Base-by-base conservation (phyloP, 495 filamentous ascomycete species). In the Glonium stellatum region DNA sequence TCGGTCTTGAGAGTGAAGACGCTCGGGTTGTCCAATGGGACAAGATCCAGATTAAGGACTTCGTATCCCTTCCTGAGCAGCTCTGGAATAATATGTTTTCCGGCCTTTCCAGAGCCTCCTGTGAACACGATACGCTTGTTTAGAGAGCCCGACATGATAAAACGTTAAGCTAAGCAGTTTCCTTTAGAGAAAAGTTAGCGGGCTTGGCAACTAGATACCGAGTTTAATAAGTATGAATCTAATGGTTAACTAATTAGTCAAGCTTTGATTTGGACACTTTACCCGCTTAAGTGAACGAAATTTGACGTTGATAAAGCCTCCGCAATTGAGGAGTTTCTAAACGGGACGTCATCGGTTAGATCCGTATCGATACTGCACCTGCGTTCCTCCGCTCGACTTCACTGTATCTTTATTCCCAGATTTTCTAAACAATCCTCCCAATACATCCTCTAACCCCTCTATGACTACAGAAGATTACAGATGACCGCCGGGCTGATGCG, bases 1-100 rank as follows among this genome's bases (percentile, higher is more conserved):
- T 84, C 81, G 13, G 77, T 76, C 59, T 79, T 80, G 18, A 85
- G 65, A 1, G 82, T 85, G 63, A 80, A 78, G 51, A 85, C 79
- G 19, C 75, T 73, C 4, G 72, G 71, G 46, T 77, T 62, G 66
- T 62, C 67, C 11, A 76, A 68, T 9, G 79, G 75, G 25, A 79
- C 68, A 0, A 84, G 71, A 70, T 85, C 83, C 23, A 85, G 72
- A 57, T 85, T 86, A 22, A 84, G 74, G 53, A 86, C 71, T 60
- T 75, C 63, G 64, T 84, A 77, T 54, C 80, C 81, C 62, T 72
- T 68, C 9, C 71, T 65, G 23, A 83, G 70, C 27, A 86, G 75
- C 39, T 83, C 75, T 15, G 75, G 71, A 44, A 86, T 82, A 31
- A 78, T 71, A 68, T 84, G 77, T 56, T 80, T 76, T 11, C 82